phyloP scores from a whole-genome alignment of 192 early-diverging fungal genomes.

The Piromyces sp. region DNA sequence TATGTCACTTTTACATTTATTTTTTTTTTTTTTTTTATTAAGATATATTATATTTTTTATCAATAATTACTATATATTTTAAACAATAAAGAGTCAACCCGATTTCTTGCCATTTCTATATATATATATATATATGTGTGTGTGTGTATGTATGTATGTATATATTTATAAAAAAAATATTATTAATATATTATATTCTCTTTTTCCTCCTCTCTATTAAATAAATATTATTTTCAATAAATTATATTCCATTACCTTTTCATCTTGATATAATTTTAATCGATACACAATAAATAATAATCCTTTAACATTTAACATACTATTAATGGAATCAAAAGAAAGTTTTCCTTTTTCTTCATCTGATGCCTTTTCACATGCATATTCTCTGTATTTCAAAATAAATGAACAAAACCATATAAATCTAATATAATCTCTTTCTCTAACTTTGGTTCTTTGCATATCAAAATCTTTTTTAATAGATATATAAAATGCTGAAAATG shows the following conservation, averaged over 20 bases:
- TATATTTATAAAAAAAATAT: not conserved
- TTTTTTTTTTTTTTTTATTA: too few relatives aligned
- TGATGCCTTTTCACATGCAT: slow-evolving; percentile 3
- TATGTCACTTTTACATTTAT: too few relatives aligned
- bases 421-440: slow-evolving; percentile 10
- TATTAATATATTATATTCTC: not conserved
- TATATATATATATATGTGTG: too few relatives aligned
- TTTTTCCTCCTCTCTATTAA: too few relatives aligned
- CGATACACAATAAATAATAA: slow-evolving; percentile 14
- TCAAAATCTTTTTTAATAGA: slow-evolving; percentile 22
- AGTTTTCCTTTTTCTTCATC: not conserved
- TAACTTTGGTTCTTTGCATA: slow-evolving; percentile 14
- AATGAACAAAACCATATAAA: slow-evolving; percentile 17
- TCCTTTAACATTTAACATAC: slow-evolving; percentile 13
- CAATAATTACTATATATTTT: slow-evolving; percentile 32
- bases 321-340: slow-evolving; percentile 22
- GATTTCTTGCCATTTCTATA: slow-evolving; percentile 29
- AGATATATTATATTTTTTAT: not conserved
- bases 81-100: slow-evolving; percentile 33
- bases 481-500: slow-evolving; percentile 7
- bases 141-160: too few relatives aligned
- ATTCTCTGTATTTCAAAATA: slow-evolving; percentile 11
- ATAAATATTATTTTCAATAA: too few relatives aligned
- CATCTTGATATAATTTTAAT: slow-evolving; percentile 12
- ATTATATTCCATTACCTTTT: slow-evolving; percentile 8